phyloP scores from a whole-genome alignment of 2,329 filamentous ascomycete species.

The Alternaria sp. region DNA sequence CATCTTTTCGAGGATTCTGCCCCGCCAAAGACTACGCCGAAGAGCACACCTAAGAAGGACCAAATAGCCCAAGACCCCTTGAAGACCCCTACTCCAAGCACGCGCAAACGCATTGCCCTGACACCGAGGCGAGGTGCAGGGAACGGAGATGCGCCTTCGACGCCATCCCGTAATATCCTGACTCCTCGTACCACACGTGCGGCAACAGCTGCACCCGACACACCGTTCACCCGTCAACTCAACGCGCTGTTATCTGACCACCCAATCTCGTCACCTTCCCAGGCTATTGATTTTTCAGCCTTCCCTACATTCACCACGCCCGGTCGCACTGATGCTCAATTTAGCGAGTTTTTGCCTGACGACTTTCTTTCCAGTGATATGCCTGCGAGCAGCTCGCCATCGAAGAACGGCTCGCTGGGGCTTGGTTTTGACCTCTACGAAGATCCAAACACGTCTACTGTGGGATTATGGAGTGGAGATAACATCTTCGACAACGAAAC shows the following conservation, averaged over 20 bases:
- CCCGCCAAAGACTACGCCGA: constrained; percentile 63
- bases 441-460: constrained; percentile 46
- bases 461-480: constrained; percentile 44
- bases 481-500: constrained; percentile 46
- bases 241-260: constrained; percentile 64
- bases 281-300: constrained; percentile 47
- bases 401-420: constrained; percentile 29
- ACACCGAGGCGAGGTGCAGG: constrained; percentile 44
- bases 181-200: constrained; percentile 48
- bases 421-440: constrained; percentile 49
- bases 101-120: constrained; percentile 46
- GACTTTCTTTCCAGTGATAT: constrained; percentile 50
- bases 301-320: constrained; percentile 45
- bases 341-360: constrained; percentile 40
- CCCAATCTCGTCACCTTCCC: constrained; percentile 41
- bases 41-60: constrained; percentile 68
- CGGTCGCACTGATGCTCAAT: constrained; percentile 32
- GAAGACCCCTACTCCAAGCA: constrained; percentile 55
- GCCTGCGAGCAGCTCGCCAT: constrained; percentile 48
- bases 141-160: constrained; percentile 23
- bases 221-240: constrained; percentile 70
- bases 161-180: constrained; percentile 48
- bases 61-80: constrained; percentile 59
- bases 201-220: constrained; percentile 50
- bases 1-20: constrained; percentile 73